Conservation (phyloP, 2,329 filamentous ascomycete genomes). For the Colletotrichum australisinense region DNA sequence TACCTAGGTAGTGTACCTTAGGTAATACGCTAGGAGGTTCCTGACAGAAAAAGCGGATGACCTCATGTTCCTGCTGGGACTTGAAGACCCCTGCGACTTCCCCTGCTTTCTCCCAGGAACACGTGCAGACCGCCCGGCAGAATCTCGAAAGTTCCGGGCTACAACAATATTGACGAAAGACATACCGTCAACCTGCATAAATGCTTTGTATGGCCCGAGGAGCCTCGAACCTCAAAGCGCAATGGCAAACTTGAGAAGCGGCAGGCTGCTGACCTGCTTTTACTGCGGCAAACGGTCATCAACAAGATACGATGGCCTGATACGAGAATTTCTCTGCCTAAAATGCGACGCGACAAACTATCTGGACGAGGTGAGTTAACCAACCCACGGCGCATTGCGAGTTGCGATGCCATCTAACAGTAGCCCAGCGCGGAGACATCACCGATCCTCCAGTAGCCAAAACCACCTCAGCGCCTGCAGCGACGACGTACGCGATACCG, state of each 20-base stretch:
- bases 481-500: slow-evolving; percentile 60
- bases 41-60: slow-evolving; percentile 16
- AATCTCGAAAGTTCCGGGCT: slow-evolving; percentile 42
- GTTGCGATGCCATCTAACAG: background rate
- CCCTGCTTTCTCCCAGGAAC: slow-evolving; percentile 11
- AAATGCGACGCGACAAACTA: slow-evolving; percentile 90
- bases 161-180: slow-evolving; percentile 20
- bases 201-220: slow-evolving; percentile 29
- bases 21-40: slow-evolving; percentile 6
- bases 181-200: slow-evolving; percentile 34
- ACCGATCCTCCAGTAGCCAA: slow-evolving; percentile 82
- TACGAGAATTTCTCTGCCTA: slow-evolving; percentile 77
- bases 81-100: slow-evolving; percentile 19
- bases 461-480: slow-evolving; percentile 56
- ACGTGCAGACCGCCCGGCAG: slow-evolving; percentile 48
- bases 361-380: slow-evolving; percentile 78
- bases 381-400: background rate
- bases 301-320: slow-evolving; percentile 65
- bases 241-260: slow-evolving; percentile 57
- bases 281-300: slow-evolving; percentile 81
- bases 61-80: slow-evolving; percentile 27
- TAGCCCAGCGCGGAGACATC: slow-evolving; percentile 81
- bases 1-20: too few relatives aligned
- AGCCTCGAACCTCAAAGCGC: slow-evolving; percentile 10
- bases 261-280: slow-evolving; percentile 75